Evolutionary conservation across 73 alveolate genomes (phyloP).

Genomic region (Paramecium octaurelia): DNA sequence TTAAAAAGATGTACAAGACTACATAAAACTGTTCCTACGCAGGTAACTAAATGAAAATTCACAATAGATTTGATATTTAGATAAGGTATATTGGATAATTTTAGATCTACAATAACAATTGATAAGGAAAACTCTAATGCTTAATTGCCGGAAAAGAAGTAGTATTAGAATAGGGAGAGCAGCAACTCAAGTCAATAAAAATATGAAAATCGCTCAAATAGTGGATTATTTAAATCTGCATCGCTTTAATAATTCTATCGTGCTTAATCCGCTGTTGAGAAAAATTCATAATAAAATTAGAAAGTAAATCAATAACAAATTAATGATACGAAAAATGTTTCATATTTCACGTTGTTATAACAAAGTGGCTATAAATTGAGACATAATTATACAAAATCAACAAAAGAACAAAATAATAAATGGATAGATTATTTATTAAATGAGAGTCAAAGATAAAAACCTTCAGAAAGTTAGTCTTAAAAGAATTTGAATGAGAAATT

Average conservation of each 20-base stretch:
- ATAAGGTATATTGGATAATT: not conserved
- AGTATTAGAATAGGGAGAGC: not conserved
- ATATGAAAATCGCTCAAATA: not conserved
- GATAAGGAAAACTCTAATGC: slow-evolving; percentile 43
- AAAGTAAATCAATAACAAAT: not conserved
- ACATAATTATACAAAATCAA: not conserved
- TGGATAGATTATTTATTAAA: not conserved
- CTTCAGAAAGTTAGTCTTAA: not conserved
- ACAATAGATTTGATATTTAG: not conserved
- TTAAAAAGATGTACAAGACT: not conserved
- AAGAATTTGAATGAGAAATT: slow-evolving; percentile 29
- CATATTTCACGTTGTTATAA: not conserved
- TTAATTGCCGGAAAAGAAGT: not conserved
- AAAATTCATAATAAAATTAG: not conserved
- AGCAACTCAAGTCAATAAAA: not conserved
- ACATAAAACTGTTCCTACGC: not conserved
- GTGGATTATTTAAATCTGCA: not conserved
- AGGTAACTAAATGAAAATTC: not conserved
- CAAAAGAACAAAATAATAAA: not conserved
- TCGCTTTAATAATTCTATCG: not conserved
- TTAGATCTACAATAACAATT: not conserved
- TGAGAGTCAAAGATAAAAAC: not conserved
- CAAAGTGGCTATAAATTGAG: not conserved
- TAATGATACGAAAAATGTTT: not conserved
- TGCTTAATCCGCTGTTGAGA: slow-evolving; percentile 10